Conservation (phyloP, 129 eudicot species). For the Cynara cardunculus region DNA sequence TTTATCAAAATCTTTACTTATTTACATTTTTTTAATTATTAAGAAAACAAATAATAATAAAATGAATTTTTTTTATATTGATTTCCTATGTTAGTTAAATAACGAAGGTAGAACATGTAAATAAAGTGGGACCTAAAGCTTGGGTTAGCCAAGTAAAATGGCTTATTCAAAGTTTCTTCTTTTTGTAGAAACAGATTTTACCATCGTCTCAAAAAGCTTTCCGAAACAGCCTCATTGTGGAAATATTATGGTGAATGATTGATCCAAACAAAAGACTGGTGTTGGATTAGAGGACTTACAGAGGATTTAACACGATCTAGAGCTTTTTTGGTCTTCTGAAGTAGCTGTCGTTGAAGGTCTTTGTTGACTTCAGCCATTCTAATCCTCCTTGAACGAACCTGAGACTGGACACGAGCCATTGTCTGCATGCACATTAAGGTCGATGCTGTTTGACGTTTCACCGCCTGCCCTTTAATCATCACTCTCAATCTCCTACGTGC, state of each 20-base stretch:
- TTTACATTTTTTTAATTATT: no score
- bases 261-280: neutral
- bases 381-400: constrained; percentile 47
- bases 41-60: no score
- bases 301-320: constrained; percentile 36
- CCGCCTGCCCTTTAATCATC: constrained; percentile 51
- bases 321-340: constrained; percentile 36
- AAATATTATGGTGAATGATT: neutral
- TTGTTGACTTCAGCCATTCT: constrained; percentile 60
- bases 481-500: constrained; percentile 52
- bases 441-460: constrained; percentile 47
- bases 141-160: no score
- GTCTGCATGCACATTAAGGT: constrained; percentile 51
- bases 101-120: no score
- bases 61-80: no score
- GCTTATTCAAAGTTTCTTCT: no score
- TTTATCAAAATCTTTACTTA: no score
- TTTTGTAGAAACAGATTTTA: no score
- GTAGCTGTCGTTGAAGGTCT: constrained; percentile 57
- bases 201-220: no score
- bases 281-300: constrained; percentile 10
- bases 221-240: neutral
- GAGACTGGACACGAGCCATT: constrained; percentile 59
- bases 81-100: no score
- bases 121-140: no score